Evolutionary conservation across 2,329 filamentous ascomycete species (phyloP).

Genomic region (Botrytis byssoidea): DNA sequence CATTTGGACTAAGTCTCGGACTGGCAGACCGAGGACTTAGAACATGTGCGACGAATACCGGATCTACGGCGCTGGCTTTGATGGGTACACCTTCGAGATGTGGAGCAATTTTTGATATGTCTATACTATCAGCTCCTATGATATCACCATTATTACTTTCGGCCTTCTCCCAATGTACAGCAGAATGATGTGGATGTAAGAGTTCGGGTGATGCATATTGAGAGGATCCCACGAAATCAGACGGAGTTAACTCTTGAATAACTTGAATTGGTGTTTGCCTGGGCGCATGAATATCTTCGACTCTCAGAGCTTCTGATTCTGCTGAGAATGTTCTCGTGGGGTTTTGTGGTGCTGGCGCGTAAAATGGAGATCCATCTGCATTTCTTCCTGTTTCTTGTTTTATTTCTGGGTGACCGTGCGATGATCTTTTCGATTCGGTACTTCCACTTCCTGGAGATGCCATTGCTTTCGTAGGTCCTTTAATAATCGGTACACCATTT

Average conservation of each 20-base stretch:
- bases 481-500: background rate
- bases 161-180: conserved; percentile 13
- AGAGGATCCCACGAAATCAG: conserved; percentile 34
- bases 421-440: background rate
- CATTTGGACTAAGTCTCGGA: conserved; percentile 34
- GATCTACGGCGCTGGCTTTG: conserved; percentile 51
- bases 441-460: conserved; percentile 10
- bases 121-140: conserved; percentile 45
- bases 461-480: background rate
- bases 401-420: conserved; percentile 12
- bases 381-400: conserved; percentile 39
- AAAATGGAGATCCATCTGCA: conserved; percentile 39
- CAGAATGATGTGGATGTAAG: conserved; percentile 23
- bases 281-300: conserved; percentile 34
- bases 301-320: conserved; percentile 29
- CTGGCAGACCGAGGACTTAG: conserved; percentile 32
- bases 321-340: conserved; percentile 37
- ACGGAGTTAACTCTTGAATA: conserved; percentile 37
- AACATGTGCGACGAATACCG: conserved; percentile 36
- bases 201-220: background rate
- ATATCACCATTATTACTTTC: background rate
- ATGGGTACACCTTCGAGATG: conserved; percentile 60
- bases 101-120: conserved; percentile 57
- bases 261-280: conserved; percentile 35
- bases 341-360: conserved; percentile 38